Percentiles rank a stretch among this genome's conserved stretches.
Conservation (phyloP, 2,329 filamentous ascomycete species). For the Colletotrichum eleusines region DNA sequence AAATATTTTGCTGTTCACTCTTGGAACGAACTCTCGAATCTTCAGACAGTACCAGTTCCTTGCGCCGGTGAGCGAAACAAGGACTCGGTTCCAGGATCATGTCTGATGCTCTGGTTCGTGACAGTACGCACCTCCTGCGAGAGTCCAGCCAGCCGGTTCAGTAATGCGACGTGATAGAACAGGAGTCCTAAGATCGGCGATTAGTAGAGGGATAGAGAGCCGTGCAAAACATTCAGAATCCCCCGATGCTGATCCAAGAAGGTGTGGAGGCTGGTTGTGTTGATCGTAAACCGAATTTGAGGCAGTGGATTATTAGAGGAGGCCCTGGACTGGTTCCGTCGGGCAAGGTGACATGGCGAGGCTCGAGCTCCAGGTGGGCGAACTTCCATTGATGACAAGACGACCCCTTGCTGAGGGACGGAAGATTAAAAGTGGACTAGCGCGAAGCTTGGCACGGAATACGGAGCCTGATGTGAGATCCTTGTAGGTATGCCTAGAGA, state of each 20-base stretch:
- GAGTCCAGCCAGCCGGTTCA: not conserved
- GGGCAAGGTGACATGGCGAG: not conserved
- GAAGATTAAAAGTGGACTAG: slow-evolving; percentile 27
- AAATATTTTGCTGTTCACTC: slow-evolving; percentile 12
- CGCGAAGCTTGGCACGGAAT: slow-evolving; percentile 30
- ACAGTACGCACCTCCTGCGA: not conserved
- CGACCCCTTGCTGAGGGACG: slow-evolving; percentile 13
- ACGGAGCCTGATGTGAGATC: slow-evolving; percentile 10
- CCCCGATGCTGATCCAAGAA: slow-evolving; percentile 18
- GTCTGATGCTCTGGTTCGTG: not conserved
- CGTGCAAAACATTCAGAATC: slow-evolving; percentile 4
- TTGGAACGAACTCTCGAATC: not conserved
- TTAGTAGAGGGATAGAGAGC: not conserved
- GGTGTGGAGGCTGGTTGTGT: not conserved
- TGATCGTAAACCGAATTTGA: slow-evolving; percentile 31
- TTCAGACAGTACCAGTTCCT: not conserved
- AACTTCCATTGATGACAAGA: slow-evolving; percentile 9
- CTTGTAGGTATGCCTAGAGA: not conserved
- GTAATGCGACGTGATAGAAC: slow-evolving; percentile 20
- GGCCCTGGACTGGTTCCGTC: not conserved
- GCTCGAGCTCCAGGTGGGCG: slow-evolving; percentile 1
- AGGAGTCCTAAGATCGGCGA: slow-evolving; percentile 6
- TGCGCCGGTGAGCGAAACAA: not conserved
- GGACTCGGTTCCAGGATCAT: not conserved
- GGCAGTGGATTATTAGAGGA: not conserved